Percentiles rank a stretch among this genome's conserved stretches.
Evolutionary conservation across 2,329 filamentous ascomycete genomes (phyloP).

Genomic region (Nigrospora sphaerica): DNA sequence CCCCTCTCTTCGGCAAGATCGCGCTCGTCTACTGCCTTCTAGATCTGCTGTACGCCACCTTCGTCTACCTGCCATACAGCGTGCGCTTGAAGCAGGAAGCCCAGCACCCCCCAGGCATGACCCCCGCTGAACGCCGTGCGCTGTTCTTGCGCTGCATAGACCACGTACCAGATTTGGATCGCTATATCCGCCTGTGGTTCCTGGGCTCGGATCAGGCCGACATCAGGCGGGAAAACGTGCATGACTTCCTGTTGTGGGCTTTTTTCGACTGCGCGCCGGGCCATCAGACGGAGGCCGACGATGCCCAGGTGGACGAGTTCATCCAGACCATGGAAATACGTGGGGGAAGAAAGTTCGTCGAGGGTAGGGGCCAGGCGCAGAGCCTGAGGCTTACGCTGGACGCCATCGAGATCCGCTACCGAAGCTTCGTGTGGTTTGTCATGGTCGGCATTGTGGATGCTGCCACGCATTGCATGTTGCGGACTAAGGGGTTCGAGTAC

Average conservation of each 20-base stretch:
- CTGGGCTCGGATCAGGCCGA: slow-evolving; percentile 49
- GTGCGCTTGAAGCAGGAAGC: slow-evolving; percentile 29
- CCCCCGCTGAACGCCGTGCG: slow-evolving; percentile 38
- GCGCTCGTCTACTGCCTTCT: slow-evolving; percentile 23
- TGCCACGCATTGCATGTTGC: slow-evolving; percentile 35
- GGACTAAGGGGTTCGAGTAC: slow-evolving; percentile 42
- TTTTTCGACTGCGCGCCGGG: slow-evolving; percentile 44
- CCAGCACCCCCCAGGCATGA: slow-evolving; percentile 31
- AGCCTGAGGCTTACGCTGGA: slow-evolving; percentile 62
- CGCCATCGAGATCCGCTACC: slow-evolving; percentile 51
- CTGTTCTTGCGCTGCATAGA: slow-evolving; percentile 51
- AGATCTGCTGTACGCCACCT: slow-evolving; percentile 35
- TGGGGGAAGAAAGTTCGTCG: slow-evolving; percentile 41
- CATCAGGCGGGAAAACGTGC: slow-evolving; percentile 57
- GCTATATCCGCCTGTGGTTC: slow-evolving; percentile 60
- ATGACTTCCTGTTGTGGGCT: slow-evolving; percentile 61
- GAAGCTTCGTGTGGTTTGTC: slow-evolving; percentile 58
- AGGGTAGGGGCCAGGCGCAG: slow-evolving; percentile 48
- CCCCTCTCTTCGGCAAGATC: slow-evolving; percentile 9
- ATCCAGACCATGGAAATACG: slow-evolving; percentile 45
- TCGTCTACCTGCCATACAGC: slow-evolving; percentile 35
- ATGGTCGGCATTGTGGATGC: slow-evolving; percentile 50
- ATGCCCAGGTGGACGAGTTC: slow-evolving; percentile 36
- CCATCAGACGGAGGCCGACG: slow-evolving; percentile 21
- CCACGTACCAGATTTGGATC: slow-evolving; percentile 46